Percentiles rank a stretch among this genome's conserved stretches.
phyloP scores from a whole-genome alignment of 306 rosid genomes.

The Vigna radiata region DNA sequence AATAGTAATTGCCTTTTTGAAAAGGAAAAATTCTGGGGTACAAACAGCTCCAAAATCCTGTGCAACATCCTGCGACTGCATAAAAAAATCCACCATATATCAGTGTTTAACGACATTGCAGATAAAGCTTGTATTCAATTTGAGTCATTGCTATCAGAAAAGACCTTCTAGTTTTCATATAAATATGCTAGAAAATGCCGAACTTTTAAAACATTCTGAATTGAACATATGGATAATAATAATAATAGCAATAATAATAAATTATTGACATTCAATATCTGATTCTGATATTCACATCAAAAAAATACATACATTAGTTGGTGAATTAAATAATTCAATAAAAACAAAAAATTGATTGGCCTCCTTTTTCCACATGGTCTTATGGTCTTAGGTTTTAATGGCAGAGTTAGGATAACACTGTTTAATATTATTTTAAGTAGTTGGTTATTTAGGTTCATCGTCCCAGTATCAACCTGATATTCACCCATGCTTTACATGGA shows the following conservation, averaged over 20 bases:
- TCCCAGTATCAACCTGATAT: constrained; percentile 20
- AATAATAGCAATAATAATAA: not conserved
- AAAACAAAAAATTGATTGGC: not conserved
- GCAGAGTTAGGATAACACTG: not conserved
- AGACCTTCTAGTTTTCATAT: constrained; percentile 11
- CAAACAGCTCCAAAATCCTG: constrained; percentile 89
- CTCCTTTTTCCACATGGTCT: not conserved
- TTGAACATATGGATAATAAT: not conserved
- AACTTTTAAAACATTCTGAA: constrained; percentile 7
- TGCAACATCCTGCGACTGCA: constrained; percentile 89
- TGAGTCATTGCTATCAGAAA: constrained; percentile 35
- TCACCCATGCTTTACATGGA: constrained; percentile 27
- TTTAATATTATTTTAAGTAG: constrained; percentile 16
- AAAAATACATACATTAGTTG: not conserved
- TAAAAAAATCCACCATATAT: constrained; percentile 34
- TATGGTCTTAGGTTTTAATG: constrained; percentile 2
- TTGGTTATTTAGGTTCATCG: constrained; percentile 12
- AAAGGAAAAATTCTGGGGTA: constrained; percentile 88
- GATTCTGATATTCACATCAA: not conserved
- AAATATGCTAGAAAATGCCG: constrained; percentile 5
- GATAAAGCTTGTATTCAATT: constrained; percentile 12
- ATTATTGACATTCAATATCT: constrained; percentile 8
- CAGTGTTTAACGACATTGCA: constrained; percentile 31
- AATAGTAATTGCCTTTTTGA: constrained; percentile 70
- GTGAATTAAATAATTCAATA: not conserved